Base-by-base conservation (phyloP, 2,329 filamentous ascomycete species). In the Daldinia eschscholtzii region DNA sequence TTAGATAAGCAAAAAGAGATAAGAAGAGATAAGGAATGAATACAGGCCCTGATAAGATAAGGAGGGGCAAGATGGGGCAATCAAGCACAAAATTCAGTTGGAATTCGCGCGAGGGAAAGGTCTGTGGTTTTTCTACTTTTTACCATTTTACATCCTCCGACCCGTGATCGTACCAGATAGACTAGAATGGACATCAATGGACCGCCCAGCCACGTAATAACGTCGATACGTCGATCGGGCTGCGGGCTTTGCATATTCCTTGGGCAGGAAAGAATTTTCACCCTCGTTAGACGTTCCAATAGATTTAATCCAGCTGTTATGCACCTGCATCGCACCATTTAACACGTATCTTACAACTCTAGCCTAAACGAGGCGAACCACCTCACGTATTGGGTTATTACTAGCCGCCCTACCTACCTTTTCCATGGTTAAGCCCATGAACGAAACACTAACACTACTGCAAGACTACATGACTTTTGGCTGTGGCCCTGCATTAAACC, bases 241-340 rank as follows among this genome's bases (percentile, higher is more conserved):
- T 59, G 33, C 56, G 39, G 37, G 52, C 52, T 35, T 55, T 55
- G 52, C 52, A 35, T 55, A 50, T 46, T 56, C 37, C 53, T 67
- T 53, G 61, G 64, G 58, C 58, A 61, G 46, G 26, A 50, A 61
- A 61, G 35, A 61, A 33, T 55, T 35, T 39, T 42, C 59, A 44
- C 26, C 4, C 28, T 37, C 26, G 28, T 37, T 50, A 56, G 23
- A 56, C 59, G 48, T 67, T 63, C 64, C 64, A 67, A 67, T 67
- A 59, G 64, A 60, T 60, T 55, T 42, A 48, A 53, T 60, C 44
- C 64, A 67, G 56, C 64, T 67, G 64, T 59, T 59, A 44, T 60
- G 60, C 59, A 56, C 57, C 53, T 63, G 53, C 59, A 63, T 33
- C 64, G 62, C 57, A 67, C 62, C 64, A 60, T 55, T 60, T 63